These are phyloP conservation scores for Orbilia javanica DNA, from an alignment of 2,329 filamentous ascomycete species.

Conservation along the genomic window DNA sequence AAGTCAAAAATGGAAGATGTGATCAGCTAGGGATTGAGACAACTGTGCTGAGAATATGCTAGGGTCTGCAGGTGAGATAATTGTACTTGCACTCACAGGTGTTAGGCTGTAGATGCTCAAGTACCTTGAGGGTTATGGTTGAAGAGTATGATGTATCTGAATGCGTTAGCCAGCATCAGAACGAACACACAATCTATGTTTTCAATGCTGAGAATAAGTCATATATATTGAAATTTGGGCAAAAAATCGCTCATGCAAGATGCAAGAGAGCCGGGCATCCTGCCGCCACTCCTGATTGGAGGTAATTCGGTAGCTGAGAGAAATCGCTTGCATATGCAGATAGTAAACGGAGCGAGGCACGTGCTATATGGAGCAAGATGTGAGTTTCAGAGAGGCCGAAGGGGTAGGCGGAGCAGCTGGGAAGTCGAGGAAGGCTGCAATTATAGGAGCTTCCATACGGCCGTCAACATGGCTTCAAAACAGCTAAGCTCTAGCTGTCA, in stretches of 20 bases:
- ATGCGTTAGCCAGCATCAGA: constrained; percentile 46
- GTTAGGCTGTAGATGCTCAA: constrained; percentile 29
- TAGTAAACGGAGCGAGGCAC: constrained; percentile 57
- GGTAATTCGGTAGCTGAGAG: constrained; percentile 58
- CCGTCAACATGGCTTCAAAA: constrained; percentile 5
- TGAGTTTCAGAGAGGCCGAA: constrained; percentile 46
- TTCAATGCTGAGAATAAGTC: constrained; percentile 44
- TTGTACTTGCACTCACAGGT: constrained; percentile 10
- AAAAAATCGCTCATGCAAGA: constrained; percentile 59
- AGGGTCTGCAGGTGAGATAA: constrained; percentile 42
- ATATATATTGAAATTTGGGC: constrained; percentile 54
- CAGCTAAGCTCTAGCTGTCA: constrained; percentile 17
- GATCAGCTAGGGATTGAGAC: constrained; percentile 50
- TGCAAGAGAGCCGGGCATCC: constrained; percentile 57
- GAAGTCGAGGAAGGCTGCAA: constrained; percentile 19
- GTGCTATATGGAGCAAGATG: constrained; percentile 55
- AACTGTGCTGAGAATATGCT: constrained; percentile 48
- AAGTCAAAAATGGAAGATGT: constrained; percentile 25
- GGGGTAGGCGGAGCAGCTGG: constrained; percentile 39
- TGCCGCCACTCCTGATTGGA: constrained; percentile 57
- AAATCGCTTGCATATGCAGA: constrained; percentile 59
- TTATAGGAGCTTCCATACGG: constrained; percentile 29
- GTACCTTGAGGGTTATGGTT: constrained; percentile 36
- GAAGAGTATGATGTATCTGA: constrained; percentile 41
- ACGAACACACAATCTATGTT: constrained; percentile 36